Conservation (phyloP, 371 early-diverging fungal genomes). For the Rhizopus microsporus region DNA sequence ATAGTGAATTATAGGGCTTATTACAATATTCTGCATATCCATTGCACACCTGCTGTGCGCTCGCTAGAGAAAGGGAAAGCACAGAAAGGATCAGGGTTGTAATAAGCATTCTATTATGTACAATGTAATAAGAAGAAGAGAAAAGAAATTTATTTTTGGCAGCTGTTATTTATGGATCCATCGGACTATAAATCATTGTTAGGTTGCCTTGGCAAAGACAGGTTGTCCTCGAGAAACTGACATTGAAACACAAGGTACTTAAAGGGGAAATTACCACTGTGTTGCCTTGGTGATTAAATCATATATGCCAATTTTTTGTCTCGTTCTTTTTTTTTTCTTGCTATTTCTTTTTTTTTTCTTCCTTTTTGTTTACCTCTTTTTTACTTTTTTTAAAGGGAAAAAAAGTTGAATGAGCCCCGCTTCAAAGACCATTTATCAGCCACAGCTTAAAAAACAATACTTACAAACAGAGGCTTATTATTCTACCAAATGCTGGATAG, state of each 20-base stretch:
- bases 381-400: conserved; percentile 7
- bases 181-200: background rate
- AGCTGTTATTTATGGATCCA: conserved; percentile 8
- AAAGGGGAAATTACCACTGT: background rate
- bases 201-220: background rate
- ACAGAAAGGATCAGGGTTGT: conserved; percentile 2
- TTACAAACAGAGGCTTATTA: conserved; percentile 4
- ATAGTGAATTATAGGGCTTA: conserved; percentile 56
- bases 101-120: conserved; percentile 10
- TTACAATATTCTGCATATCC: conserved; percentile 70
- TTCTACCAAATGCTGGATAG: conserved; percentile 56
- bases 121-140: background rate
- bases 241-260: background rate
- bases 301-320: no score
- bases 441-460: conserved; percentile 12
- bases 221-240: background rate
- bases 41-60: conserved; percentile 62
- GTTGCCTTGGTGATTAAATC: background rate
- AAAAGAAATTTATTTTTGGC: conserved; percentile 5
- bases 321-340: background rate
- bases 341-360: background rate
- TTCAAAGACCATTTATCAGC: conserved; percentile 9
- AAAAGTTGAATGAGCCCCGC: conserved; percentile 23
- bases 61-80: conserved; percentile 6
- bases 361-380: background rate